A percentile compares a stretch with the other conserved stretches of the same genome.
Conservation (phyloP, 164 flowering plant species). For the Macadamia tetraphylla region DNA sequence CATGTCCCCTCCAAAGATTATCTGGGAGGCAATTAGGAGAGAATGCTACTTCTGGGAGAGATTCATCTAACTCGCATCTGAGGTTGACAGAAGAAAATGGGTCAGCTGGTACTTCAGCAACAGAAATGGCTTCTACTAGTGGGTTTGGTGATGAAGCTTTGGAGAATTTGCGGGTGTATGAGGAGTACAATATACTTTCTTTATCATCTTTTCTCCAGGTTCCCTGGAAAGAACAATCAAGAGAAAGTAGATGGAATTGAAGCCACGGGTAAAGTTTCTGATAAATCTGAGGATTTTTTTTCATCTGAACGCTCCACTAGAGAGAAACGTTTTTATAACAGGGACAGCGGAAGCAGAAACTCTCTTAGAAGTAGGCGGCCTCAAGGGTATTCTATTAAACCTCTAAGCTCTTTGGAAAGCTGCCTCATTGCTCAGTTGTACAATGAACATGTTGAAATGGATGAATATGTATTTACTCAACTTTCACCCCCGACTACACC, state of each 20-base stretch:
- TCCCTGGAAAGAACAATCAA: slow-evolving; percentile 1
- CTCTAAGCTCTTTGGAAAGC: slow-evolving; percentile 58
- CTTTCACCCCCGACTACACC: slow-evolving; percentile 31
- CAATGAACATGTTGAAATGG: slow-evolving; percentile 40
- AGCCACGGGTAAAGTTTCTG: slow-evolving; percentile 10
- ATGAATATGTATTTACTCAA: slow-evolving; percentile 43
- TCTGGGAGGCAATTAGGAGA: slow-evolving; percentile 14
- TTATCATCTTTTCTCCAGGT: slow-evolving; percentile 19
- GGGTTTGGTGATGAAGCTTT: slow-evolving; percentile 18
- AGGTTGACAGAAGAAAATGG: slow-evolving; percentile 9
- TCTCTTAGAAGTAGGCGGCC: slow-evolving; percentile 32
- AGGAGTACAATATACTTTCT: slow-evolving; percentile 20
- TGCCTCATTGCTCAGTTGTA: slow-evolving; percentile 73
- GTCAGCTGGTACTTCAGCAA: slow-evolving; percentile 18
- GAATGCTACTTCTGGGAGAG: slow-evolving; percentile 15
- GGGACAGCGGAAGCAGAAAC: slow-evolving; percentile 22
- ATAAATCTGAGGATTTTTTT: slow-evolving; percentile 9
- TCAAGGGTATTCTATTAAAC: slow-evolving; percentile 29
- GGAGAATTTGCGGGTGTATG: slow-evolving; percentile 9
- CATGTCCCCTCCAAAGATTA: slow-evolving; percentile 21
- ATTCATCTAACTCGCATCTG: slow-evolving; percentile 10
- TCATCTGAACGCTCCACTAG: slow-evolving; percentile 15
- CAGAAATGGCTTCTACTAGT: slow-evolving; percentile 20
- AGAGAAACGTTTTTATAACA: slow-evolving; percentile 16
- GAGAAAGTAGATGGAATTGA: slow-evolving; percentile 11